Evolutionary conservation across 2,329 filamentous ascomycete species (phyloP), one percentile per base, ranked within the genome.

Genomic region (Hymenotorrendiella dingleyae): DNA sequence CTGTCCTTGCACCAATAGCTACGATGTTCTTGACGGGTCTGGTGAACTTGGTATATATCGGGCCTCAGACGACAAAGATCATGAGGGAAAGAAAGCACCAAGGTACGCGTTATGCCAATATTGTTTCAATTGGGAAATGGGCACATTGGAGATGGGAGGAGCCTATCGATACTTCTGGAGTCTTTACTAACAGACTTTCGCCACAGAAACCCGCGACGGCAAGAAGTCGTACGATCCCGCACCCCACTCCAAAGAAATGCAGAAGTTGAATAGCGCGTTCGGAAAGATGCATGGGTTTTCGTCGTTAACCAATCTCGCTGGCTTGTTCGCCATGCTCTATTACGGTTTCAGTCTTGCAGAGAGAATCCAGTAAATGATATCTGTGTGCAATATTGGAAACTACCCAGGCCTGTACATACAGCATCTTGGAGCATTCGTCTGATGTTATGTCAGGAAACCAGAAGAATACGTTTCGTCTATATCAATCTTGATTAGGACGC

Each of bases 191-290:
- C 10, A 10, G 8, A 23, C 23, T 12, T 28, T 14, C 33, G 12
- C 4, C 29, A 38, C 8, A 81, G 90, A 91, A 71, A 88, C 84
- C 48, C 80, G 83, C 56, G 91, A 96, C 61, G 88, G 88, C 42
- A 96, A 94, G 74, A 86, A 84, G 62, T 86, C 82, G 64, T 86
- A 84, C 58, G 88, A 94, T 51, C 69, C 77, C 40, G 75, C 81
- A 1, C 86, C 88, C 28, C 86, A 94, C 58, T 93, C 85, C 4
- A 73, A 82, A 54, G 86, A 91, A 68, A 96, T 97, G 90, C 65
- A 78, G 54, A 72, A 71, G 7, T 64, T 94, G 55, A 94, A 91
- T 70, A 85, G 80, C 67, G 73, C 71, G 50, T 97, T 97, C 63
- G 79, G 77, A 12, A 76, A 76, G 48, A 65, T 95, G 44, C 93